phyloP scores from a whole-genome alignment of 257 asterid species.

The Forsythia viridissima region DNA sequence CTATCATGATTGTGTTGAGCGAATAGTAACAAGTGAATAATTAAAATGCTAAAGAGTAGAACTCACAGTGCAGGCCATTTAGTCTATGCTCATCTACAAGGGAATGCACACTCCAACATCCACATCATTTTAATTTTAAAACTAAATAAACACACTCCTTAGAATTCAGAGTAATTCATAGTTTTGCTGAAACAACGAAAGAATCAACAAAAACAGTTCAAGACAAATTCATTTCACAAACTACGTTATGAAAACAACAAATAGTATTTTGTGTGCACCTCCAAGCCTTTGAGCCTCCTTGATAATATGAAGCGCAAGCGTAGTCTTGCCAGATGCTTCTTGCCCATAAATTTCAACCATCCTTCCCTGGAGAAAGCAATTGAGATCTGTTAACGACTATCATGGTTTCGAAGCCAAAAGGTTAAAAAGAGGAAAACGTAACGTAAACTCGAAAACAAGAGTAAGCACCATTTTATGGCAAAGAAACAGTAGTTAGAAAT shows the following conservation, averaged over 20 bases:
- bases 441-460: constrained; percentile 5
- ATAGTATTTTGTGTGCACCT: constrained; percentile 46
- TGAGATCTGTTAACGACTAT: constrained; percentile 12
- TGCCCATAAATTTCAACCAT: constrained; percentile 89
- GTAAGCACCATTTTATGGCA: background rate
- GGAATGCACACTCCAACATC: background rate
- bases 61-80: background rate
- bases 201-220: background rate
- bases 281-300: constrained; percentile 97
- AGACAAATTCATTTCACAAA: background rate
- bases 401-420: constrained; percentile 14
- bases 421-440: background rate
- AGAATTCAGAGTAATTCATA: background rate
- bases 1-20: background rate
- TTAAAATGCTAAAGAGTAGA: constrained; percentile 5
- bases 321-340: constrained; percentile 99
- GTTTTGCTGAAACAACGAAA: background rate
- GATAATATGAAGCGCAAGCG: constrained; percentile 86
- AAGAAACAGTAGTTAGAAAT: background rate
- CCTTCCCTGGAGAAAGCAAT: constrained; percentile 68
- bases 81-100: background rate
- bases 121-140: background rate
- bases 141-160: background rate
- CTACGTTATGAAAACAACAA: constrained; percentile 8
- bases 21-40: background rate